Evolutionary conservation across 768 basidiomycete species (phyloP).

Genomic region (Lepiota venenata): DNA sequence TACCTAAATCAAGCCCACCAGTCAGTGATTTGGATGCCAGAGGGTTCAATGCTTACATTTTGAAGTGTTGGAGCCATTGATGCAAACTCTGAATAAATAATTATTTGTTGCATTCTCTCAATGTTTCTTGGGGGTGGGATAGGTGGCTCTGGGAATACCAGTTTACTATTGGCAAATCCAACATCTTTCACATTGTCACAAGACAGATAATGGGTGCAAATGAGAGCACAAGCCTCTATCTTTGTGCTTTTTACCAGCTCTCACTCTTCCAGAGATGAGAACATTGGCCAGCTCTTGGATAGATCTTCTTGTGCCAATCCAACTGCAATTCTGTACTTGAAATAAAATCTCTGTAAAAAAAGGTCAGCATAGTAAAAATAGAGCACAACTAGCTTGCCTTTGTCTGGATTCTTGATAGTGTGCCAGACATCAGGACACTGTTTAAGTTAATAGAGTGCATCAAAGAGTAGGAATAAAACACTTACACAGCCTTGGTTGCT

Average conservation of each 20-base stretch:
- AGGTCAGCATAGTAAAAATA: not conserved
- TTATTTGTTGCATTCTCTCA: not conserved
- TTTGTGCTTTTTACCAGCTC: slow-evolving; percentile 15
- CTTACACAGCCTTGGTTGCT: not conserved
- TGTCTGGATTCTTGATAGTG: not conserved
- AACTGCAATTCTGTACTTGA: slow-evolving; percentile 12
- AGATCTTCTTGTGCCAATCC: slow-evolving; percentile 6
- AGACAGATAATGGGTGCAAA: slow-evolving; percentile 1
- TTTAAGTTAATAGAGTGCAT: not conserved
- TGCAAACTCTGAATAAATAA: slow-evolving; percentile 17
- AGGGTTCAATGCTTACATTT: slow-evolving; percentile 12
- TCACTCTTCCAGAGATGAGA: slow-evolving; percentile 15
- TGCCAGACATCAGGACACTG: not conserved
- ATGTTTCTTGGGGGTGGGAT: not conserved
- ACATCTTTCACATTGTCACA: not conserved
- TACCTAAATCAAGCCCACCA: no score
- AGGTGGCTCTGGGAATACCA: not conserved
- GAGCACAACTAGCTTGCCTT: not conserved
- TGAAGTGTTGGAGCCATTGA: slow-evolving; percentile 15
- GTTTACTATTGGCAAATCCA: not conserved
- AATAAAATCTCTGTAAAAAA: slow-evolving; percentile 13
- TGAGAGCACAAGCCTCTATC: slow-evolving; percentile 10
- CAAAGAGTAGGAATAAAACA: not conserved
- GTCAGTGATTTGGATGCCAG: no score
- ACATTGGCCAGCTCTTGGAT: not conserved